Conservation (phyloP, 495 filamentous ascomycete species). For the Thozetella sp. region DNA sequence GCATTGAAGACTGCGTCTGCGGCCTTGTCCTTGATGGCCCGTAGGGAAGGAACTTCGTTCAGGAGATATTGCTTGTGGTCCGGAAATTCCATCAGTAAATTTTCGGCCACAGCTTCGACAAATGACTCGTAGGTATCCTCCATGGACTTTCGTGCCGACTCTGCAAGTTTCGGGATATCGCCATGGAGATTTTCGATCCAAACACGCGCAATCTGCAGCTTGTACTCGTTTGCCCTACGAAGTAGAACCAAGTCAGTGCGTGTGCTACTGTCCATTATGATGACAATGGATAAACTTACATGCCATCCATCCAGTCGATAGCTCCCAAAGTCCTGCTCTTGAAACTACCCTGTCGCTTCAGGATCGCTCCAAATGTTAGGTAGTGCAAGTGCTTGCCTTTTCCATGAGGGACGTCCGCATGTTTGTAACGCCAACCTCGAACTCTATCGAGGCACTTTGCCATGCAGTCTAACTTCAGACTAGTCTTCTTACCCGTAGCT, state of each 20-base stretch:
- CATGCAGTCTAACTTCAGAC: no score
- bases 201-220: background rate
- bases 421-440: no score
- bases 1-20: no score
- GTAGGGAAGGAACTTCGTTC: background rate
- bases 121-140: slow-evolving; percentile 4
- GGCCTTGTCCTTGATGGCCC: background rate
- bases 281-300: slow-evolving; percentile 7
- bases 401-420: no score
- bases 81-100: slow-evolving; percentile 1
- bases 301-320: slow-evolving; percentile 14
- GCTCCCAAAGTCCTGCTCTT: no score
- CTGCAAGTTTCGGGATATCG: slow-evolving; percentile 2
- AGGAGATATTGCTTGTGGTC: background rate
- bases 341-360: background rate
- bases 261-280: no score
- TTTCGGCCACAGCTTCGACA: background rate
- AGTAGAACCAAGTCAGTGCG: background rate
- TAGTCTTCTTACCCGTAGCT: no score
- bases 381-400: no score
- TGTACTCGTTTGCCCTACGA: slow-evolving; percentile 9
- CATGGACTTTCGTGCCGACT: background rate
- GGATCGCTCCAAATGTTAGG: background rate
- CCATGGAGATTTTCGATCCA: slow-evolving; percentile 2
- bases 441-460: no score